A percentile compares a stretch with the other conserved stretches of the same genome.
Evolutionary conservation across 352 stramenopile species (phyloP).

Genomic region (Pythium folliculosum): DNA sequence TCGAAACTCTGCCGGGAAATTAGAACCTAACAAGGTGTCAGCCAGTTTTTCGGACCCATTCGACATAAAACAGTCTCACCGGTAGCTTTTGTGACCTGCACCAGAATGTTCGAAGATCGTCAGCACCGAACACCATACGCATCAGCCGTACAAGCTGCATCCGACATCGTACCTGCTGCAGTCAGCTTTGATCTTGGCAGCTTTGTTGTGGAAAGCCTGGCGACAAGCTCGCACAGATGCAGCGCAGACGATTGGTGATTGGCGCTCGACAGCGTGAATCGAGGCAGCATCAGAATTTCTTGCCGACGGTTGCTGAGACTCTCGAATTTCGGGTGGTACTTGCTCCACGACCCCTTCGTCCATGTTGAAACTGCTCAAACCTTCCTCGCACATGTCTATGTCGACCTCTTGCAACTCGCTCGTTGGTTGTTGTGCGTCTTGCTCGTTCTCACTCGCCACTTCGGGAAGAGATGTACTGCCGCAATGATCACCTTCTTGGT

Average conservation of each 20-base stretch:
- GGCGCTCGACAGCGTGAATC: neutral
- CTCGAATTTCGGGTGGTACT: neutral
- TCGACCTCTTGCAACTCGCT: neutral
- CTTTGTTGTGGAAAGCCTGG: constrained; percentile 5
- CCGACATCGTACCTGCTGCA: neutral
- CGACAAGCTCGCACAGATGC: neutral
- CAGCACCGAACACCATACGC: no score
- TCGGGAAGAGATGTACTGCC: no score
- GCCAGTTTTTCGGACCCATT: no score
- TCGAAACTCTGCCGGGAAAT: neutral
- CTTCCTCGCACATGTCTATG: no score
- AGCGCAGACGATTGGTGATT: neutral
- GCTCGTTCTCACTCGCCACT: neutral
- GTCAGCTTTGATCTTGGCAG: neutral
- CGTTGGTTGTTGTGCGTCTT: neutral
- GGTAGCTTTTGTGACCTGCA: neutral
- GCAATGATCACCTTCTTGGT: neutral
- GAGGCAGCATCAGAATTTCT: neutral
- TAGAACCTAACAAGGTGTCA: neutral
- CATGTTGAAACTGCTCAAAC: no score
- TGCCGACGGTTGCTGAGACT: neutral
- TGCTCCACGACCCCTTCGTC: no score
- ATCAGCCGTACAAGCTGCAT: no score
- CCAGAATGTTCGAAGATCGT: no score
- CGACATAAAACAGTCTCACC: neutral